Conservation (phyloP, 305 asterid genomes). For the Andrographis paniculata region DNA sequence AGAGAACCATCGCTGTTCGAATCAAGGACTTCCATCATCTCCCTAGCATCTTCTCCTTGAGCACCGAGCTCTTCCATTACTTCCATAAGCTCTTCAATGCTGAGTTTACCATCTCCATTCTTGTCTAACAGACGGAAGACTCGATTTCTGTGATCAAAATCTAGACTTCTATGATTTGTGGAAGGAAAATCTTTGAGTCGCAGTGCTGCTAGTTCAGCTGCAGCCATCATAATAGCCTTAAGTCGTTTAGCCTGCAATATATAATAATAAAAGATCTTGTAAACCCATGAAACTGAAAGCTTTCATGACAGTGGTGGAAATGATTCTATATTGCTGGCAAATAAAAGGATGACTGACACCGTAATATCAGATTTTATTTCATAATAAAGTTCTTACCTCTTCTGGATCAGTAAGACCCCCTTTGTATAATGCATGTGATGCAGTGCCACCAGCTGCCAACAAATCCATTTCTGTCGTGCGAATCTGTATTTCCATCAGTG, state of each 20-base stretch:
- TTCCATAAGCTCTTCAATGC: slow-evolving; percentile 93
- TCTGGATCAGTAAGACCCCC: slow-evolving; percentile 85
- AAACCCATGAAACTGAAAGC: too few relatives aligned
- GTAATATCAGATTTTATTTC: background rate
- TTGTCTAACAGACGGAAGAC: slow-evolving; percentile 80
- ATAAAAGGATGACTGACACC: background rate
- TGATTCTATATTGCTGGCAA: too few relatives aligned
- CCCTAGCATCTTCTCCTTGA: slow-evolving; percentile 83
- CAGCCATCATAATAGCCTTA: slow-evolving; percentile 93
- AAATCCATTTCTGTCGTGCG: slow-evolving; percentile 81
- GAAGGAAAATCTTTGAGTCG: slow-evolving; percentile 77
- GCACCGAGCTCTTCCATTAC: slow-evolving; percentile 97
- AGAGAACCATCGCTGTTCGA: slow-evolving; percentile 81
- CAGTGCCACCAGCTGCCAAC: slow-evolving; percentile 85
- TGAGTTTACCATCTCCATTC: slow-evolving; percentile 89
- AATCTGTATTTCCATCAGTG: slow-evolving; percentile 85
- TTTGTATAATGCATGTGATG: slow-evolving; percentile 85
- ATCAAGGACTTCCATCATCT: slow-evolving; percentile 92
- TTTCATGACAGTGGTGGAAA: too few relatives aligned
- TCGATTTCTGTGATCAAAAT: slow-evolving; percentile 43
- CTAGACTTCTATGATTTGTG: slow-evolving; percentile 37
- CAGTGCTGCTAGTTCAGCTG: slow-evolving; percentile 84
- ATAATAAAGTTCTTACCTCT: slow-evolving; percentile 61
- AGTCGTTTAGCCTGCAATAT: slow-evolving; percentile 61
- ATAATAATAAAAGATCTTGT: slow-evolving; percentile 14